Conservation (phyloP, 306 rosid species). For the Begonia masoniana region DNA sequence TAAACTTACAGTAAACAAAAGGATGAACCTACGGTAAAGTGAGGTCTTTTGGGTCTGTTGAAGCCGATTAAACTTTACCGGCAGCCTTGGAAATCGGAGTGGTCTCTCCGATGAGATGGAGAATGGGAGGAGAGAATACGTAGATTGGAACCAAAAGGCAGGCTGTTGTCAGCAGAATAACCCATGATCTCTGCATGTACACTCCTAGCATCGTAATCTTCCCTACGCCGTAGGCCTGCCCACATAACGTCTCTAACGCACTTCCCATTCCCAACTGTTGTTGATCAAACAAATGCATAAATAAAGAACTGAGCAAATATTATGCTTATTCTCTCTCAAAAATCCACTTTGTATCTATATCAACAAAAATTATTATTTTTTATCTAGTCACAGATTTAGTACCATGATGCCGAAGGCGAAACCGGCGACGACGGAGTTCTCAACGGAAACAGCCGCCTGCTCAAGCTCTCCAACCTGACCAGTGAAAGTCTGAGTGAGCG, state of each 20-base stretch:
- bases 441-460: slow-evolving; percentile 75
- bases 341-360: too few relatives aligned
- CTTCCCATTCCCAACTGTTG: slow-evolving; percentile 77
- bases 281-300: too few relatives aligned
- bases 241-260: slow-evolving; percentile 73
- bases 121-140: slow-evolving; percentile 36
- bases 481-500: slow-evolving; percentile 59
- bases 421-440: slow-evolving; percentile 83
- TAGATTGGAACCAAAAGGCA: slow-evolving; percentile 24
- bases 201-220: slow-evolving; percentile 53
- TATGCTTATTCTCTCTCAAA: too few relatives aligned
- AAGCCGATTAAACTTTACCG: neutral
- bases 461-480: slow-evolving; percentile 57
- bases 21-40: too few relatives aligned
- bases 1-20: too few relatives aligned
- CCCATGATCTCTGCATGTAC: slow-evolving; percentile 81
- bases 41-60: too few relatives aligned
- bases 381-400: too few relatives aligned
- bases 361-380: too few relatives aligned
- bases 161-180: slow-evolving; percentile 38
- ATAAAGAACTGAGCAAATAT: too few relatives aligned
- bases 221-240: slow-evolving; percentile 73
- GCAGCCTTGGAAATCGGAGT: neutral
- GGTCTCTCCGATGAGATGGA: slow-evolving; percentile 37
- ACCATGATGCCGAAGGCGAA: slow-evolving; percentile 75